A percentile compares a stretch with the other conserved stretches of the same genome.
These are phyloP conservation scores for Cercospora canescens DNA, from an alignment of 2,329 filamentous ascomycete species.

Conservation along the genomic window DNA sequence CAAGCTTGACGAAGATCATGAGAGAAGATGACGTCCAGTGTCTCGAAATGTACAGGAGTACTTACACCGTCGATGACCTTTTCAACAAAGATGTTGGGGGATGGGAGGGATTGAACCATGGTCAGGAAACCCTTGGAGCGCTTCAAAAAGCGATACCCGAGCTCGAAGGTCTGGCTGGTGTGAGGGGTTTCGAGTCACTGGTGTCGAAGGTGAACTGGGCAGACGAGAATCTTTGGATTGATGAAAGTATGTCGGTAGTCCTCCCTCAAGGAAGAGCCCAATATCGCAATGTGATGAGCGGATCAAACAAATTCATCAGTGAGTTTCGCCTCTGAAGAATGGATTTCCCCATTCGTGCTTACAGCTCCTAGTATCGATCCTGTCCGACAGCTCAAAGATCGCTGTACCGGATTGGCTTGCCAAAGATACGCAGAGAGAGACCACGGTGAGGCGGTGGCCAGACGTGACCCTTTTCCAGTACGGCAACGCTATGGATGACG, in stretches of 20 bases:
- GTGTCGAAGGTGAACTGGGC: not conserved
- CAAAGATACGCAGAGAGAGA: not conserved
- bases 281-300: not conserved
- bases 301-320: not conserved
- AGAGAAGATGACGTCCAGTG: not conserved
- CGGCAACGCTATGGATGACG: not conserved
- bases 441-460: not conserved
- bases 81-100: not conserved
- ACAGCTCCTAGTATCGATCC: not conserved
- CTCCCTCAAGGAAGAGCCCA: too few species aligned
- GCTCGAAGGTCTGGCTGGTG: not conserved
- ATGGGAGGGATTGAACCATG: not conserved
- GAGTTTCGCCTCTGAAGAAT: not conserved
- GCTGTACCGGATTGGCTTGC: not conserved
- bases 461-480: not conserved
- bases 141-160: not conserved
- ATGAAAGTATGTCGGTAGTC: not conserved
- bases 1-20: not conserved
- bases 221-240: not conserved
- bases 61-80: not conserved
- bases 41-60: not conserved
- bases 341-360: not conserved
- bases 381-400: not conserved
- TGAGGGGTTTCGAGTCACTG: not conserved
- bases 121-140: not conserved